Conservation (phyloP, 495 filamentous ascomycete species). For the Staphylotrichum longicolle region DNA sequence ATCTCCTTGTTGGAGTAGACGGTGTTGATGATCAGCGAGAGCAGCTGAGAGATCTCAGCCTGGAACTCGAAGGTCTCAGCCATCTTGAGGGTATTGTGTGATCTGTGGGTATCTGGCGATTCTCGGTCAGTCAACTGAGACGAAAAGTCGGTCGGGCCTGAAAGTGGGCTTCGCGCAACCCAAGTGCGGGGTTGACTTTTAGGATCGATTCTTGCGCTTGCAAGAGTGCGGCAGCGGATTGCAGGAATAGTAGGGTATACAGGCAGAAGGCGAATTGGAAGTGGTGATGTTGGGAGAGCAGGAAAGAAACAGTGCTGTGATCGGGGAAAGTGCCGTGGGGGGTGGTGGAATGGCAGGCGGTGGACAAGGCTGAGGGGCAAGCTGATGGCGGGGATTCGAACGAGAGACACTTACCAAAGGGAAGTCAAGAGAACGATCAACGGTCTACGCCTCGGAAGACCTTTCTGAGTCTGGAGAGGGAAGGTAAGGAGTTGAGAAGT, state of each 20-base stretch:
- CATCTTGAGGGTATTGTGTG: slow-evolving; percentile 57
- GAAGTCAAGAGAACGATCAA: slow-evolving; percentile 4
- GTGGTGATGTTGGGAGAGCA: neutral
- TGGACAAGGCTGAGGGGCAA: slow-evolving; percentile 12
- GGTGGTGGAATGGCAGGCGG: neutral
- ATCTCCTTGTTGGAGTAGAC: slow-evolving; percentile 99
- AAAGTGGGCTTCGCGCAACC: neutral
- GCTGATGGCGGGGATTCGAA: neutral
- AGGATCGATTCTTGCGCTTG: neutral
- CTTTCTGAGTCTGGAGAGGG: slow-evolving; percentile 3
- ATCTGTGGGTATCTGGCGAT: slow-evolving; percentile 29
- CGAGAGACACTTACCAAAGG: slow-evolving; percentile 28
- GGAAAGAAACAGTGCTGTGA: neutral
- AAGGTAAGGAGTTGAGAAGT: slow-evolving; percentile 19
- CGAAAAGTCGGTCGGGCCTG: slow-evolving; percentile 2
- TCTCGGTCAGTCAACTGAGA: slow-evolving; percentile 12
- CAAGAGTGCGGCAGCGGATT: neutral
- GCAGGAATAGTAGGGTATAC: neutral
- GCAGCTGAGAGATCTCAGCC: slow-evolving; percentile 99
- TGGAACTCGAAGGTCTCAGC: slow-evolving; percentile 99
- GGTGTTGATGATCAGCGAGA: slow-evolving; percentile 99
- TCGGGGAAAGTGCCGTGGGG: neutral
- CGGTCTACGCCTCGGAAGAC: slow-evolving; percentile 24
- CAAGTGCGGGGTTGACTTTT: slow-evolving; percentile 1
- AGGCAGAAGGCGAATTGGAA: neutral